These are phyloP conservation scores for Magnolia kwangsiensis DNA, from an alignment of 164 flowering plant genomes.

Conservation along the genomic window DNA sequence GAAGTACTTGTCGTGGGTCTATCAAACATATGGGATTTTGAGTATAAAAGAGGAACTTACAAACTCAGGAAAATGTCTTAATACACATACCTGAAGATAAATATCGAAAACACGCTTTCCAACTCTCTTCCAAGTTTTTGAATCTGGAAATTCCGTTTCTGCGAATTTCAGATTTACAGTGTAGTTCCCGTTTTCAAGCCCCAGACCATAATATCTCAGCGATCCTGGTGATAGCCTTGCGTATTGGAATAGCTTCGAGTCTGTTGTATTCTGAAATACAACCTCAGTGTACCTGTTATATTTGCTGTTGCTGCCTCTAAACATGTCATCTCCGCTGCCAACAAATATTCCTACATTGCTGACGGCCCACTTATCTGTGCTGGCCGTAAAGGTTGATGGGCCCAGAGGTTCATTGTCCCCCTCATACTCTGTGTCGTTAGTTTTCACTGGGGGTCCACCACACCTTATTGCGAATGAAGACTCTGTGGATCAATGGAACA, in stretches of 20 bases:
- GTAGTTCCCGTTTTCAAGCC: constrained; percentile 81
- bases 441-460: constrained; percentile 57
- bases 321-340: no score
- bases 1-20: no score
- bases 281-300: constrained; percentile 30
- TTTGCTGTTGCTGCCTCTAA: constrained; percentile 27
- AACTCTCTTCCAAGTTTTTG: constrained; percentile 50
- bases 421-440: constrained; percentile 39
- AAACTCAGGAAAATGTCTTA: background rate
- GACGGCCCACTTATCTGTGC: constrained; percentile 58
- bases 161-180: constrained; percentile 64
- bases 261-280: constrained; percentile 38
- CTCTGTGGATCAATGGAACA: constrained; percentile 39
- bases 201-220: constrained; percentile 74
- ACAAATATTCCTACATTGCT: constrained; percentile 59
- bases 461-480: constrained; percentile 58
- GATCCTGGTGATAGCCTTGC: constrained; percentile 70
- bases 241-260: constrained; percentile 64
- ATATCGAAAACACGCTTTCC: constrained; percentile 81
- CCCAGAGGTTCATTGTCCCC: constrained; percentile 55
- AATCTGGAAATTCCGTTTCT: constrained; percentile 31
- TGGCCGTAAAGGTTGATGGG: constrained; percentile 50
- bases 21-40: no score
- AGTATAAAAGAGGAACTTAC: background rate
- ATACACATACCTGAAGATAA: constrained; percentile 58